Conservation (phyloP, 78 protist genomes). For the Monosiga brevicollis region DNA sequence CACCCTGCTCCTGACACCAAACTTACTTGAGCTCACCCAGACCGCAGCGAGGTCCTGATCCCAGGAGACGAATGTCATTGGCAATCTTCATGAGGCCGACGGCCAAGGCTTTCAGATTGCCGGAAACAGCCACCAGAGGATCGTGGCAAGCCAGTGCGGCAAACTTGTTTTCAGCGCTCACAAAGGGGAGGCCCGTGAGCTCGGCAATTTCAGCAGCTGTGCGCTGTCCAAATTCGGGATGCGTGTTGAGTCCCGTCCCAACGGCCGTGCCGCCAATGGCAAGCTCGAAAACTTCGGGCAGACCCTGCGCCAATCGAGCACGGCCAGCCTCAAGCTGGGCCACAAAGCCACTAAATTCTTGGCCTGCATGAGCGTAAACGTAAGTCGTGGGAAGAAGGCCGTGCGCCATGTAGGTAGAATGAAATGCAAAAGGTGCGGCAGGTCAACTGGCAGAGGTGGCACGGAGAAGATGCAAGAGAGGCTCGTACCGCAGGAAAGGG, state of each 20-base stretch:
- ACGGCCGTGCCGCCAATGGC: slow-evolving; percentile 96
- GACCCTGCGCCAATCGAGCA: slow-evolving; percentile 35
- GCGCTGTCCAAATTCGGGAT: slow-evolving; percentile 61
- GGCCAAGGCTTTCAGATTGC: slow-evolving; percentile 74
- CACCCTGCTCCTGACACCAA: too few relatives aligned
- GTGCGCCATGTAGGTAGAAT: too few relatives aligned
- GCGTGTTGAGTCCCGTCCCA: slow-evolving; percentile 87
- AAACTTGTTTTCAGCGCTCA: neutral
- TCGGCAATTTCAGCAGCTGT: slow-evolving; percentile 46
- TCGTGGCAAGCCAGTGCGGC: slow-evolving; percentile 45
- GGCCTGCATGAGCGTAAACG: too few relatives aligned
- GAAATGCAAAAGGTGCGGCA: too few relatives aligned
- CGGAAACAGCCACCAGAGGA: slow-evolving; percentile 67
- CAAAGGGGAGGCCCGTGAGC: slow-evolving; percentile 72
- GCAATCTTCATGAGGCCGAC: slow-evolving; percentile 80
- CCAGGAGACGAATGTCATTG: slow-evolving; percentile 83
- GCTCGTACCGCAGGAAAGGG: slow-evolving; percentile 68
- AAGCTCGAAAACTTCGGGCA: slow-evolving; percentile 51
- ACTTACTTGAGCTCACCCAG: slow-evolving; percentile 54
- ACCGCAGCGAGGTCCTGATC: slow-evolving; percentile 90
- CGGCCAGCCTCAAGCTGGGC: slow-evolving; percentile 63
- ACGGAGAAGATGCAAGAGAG: too few relatives aligned
- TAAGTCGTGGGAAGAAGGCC: too few relatives aligned
- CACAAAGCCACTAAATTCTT: slow-evolving; percentile 80
- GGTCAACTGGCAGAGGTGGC: too few relatives aligned